Base-by-base conservation (phyloP, 768 basidiomycete genomes). In the Arthromyces matolae region DNA sequence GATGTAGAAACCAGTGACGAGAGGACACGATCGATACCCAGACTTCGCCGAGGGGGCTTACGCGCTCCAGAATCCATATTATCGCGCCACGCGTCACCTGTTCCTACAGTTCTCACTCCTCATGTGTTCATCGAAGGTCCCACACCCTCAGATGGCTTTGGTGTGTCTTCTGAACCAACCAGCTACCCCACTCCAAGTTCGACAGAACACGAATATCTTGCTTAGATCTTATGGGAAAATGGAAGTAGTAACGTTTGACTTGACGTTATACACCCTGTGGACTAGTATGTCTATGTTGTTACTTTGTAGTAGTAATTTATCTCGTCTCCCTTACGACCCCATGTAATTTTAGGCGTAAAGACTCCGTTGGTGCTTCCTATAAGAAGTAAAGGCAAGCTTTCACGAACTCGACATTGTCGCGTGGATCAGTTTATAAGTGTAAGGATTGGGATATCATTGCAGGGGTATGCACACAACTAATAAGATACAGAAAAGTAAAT, bases 41-140 rank as follows among this genome's bases (percentile, higher is more conserved):
- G 83, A 33, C 65, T 86, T 34, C 78, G 85, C 39, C 77, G 85
- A 3, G 83, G 85, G n/a, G 81, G 83, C 2, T 59, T 86, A 4
- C 77, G 79, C 5, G 77, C 84, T 4, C 81, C 83, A 0, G 86
- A 87, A 56, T 76, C 79, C 1, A 64, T 83, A 53, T 58, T 83
- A 2, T 64, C 77, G 13, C 72, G 76, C 24, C 71, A 73, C 53
- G 63, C 66, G 13, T 77, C 77, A 12, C 75, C 73, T 10, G 39
- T 63, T 23, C 45, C 50, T 14, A 42, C 29, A 42, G 46, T 36
- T 47, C 58, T 44, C 43, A 49, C 24, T 14, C 6, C 25, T 27
- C 27, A 39, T 24, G 14, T 33, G 8, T 24, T 47, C 10, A 29
- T 23, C 41, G 24, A 33, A 37, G 50, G 33, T 22, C 25, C 54